Percentiles rank a stretch among this genome's conserved stretches.
Evolutionary conservation across 441 rosid species (phyloP).

Genomic region (Dalechampia spathulata): DNA sequence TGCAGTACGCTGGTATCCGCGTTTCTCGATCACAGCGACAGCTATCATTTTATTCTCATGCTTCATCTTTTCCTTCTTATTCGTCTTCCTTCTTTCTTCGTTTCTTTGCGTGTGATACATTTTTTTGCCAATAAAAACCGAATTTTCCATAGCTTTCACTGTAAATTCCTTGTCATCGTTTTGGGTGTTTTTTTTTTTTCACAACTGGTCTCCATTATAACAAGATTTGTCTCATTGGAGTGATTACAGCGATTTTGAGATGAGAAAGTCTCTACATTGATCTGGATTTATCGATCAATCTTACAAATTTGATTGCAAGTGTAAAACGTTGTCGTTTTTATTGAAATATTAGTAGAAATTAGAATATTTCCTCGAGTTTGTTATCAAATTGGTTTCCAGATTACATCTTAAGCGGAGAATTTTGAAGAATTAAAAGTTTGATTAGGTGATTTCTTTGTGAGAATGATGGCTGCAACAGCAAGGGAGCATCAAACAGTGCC

Average conservation of each 20-base stretch:
- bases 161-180: slow-evolving; percentile 5
- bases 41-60: slow-evolving; percentile 8
- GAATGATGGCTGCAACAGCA: slow-evolving; percentile 30
- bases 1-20: slow-evolving; percentile 49
- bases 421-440: too few relatives aligned
- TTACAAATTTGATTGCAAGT: not conserved
- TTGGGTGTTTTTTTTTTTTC: not conserved
- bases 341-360: too few relatives aligned
- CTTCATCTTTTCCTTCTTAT: slow-evolving; percentile 2
- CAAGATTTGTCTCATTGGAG: too few relatives aligned
- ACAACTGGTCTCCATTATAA: too few relatives aligned
- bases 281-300: slow-evolving; percentile 11
- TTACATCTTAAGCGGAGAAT: not conserved
- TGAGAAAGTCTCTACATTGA: slow-evolving; percentile 20
- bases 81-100: slow-evolving; percentile 7
- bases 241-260: too few relatives aligned
- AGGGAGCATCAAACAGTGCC: slow-evolving; percentile 89
- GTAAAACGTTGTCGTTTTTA: not conserved
- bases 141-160: not conserved
- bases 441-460: too few relatives aligned
- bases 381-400: not conserved
- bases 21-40: slow-evolving; percentile 30
- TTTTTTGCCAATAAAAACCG: too few relatives aligned
- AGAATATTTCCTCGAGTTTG: too few relatives aligned
- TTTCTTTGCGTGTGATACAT: slow-evolving; percentile 1